Evolutionary conservation across 2,329 filamentous ascomycete genomes (phyloP).

Genomic region (Scedosporium minutisporum): DNA sequence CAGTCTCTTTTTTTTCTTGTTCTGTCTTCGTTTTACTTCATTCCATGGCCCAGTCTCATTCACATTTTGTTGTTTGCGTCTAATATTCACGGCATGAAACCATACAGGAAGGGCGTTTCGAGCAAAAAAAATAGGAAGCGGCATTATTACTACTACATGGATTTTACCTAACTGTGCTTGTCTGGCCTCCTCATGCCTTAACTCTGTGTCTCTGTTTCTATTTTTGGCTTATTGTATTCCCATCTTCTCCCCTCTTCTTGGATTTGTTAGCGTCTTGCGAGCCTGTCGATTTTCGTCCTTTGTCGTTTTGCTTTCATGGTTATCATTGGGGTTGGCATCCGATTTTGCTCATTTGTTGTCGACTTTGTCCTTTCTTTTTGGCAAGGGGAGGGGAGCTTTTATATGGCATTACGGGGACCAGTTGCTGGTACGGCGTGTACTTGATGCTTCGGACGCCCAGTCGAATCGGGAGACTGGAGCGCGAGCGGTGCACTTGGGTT

Average conservation of each 20-base stretch:
- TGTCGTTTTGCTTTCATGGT: too few species aligned
- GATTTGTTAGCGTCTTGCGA: too few species aligned
- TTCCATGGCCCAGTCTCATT: not conserved
- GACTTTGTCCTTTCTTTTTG: not conserved
- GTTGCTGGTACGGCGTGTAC: not conserved
- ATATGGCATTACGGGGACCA: not conserved
- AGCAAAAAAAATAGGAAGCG: conserved; percentile 1
- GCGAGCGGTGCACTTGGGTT: not conserved
- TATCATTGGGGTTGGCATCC: not conserved
- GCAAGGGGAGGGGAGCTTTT: not conserved
- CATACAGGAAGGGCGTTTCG: conserved; percentile 4
- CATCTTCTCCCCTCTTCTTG: not conserved
- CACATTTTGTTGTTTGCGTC: not conserved
- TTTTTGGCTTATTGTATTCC: not conserved
- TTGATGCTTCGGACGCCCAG: not conserved
- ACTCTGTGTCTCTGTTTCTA: not conserved
- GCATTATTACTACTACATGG: not conserved
- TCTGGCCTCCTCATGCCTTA: not conserved
- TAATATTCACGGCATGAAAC: conserved; percentile 1
- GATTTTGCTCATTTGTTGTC: not conserved
- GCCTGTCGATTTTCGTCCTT: too few species aligned
- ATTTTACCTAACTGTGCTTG: not conserved
- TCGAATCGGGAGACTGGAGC: too few species aligned
- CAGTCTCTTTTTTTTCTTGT: not conserved
- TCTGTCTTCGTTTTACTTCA: not conserved